Evolutionary conservation across 2,329 filamentous ascomycete species (phyloP).

Genomic region (Lachnellula hyalina): DNA sequence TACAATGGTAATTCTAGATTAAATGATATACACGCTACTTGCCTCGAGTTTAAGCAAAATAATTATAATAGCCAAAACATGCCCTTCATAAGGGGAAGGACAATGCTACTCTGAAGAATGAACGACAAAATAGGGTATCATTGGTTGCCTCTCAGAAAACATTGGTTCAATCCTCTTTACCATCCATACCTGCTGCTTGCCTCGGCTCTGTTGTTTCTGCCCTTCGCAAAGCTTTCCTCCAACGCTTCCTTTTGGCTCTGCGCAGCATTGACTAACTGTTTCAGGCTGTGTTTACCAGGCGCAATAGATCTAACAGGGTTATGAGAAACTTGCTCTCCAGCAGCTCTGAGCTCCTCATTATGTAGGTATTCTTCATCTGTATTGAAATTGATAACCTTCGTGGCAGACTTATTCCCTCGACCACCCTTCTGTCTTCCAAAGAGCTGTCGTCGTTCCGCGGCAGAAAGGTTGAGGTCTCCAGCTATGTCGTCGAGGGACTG

Average conservation of each 20-base stretch:
- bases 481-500: constrained; percentile 68
- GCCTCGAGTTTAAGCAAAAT: not conserved
- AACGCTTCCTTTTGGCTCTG: constrained; percentile 78
- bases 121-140: constrained; percentile 10
- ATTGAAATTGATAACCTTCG: constrained; percentile 80
- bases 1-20: too few relatives aligned
- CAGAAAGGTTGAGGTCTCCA: constrained; percentile 71
- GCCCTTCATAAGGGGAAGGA: not conserved
- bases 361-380: constrained; percentile 80
- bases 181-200: constrained; percentile 82
- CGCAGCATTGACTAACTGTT: constrained; percentile 80
- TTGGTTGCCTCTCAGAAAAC: constrained; percentile 1
- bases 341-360: constrained; percentile 70
- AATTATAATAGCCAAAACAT: not conserved
- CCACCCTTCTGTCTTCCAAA: constrained; percentile 63
- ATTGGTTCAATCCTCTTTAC: constrained; percentile 34
- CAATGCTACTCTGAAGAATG: not conserved
- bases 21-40: too few relatives aligned
- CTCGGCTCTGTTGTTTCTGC: constrained; percentile 73
- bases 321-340: constrained; percentile 65
- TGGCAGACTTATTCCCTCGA: constrained; percentile 36
- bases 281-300: constrained; percentile 83
- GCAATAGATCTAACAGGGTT: constrained; percentile 79
- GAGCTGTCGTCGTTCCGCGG: constrained; percentile 71
- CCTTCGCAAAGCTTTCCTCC: constrained; percentile 85